Conservation (phyloP, 306 rosid genomes). For the Rubus parviflorus region DNA sequence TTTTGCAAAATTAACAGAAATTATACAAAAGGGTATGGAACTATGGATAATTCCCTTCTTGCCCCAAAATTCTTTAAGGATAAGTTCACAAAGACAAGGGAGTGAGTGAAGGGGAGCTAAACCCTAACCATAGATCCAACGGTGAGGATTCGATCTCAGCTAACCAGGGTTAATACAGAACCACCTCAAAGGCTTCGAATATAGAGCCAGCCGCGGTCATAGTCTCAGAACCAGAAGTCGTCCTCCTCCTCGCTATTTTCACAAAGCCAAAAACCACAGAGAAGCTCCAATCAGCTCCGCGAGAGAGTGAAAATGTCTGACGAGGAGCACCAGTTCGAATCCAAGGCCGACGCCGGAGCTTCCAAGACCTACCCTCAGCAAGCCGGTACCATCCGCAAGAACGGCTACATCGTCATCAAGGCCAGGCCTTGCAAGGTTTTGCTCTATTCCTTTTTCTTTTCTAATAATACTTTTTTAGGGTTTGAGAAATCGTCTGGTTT, state of each 20-base stretch:
- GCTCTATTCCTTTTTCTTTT: neutral
- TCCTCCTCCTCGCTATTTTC: neutral
- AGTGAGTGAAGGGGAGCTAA: neutral
- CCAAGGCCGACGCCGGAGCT: constrained; percentile 68
- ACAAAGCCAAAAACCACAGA: neutral
- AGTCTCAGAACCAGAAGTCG: neutral
- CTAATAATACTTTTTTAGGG: neutral
- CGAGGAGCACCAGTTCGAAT: constrained; percentile 73
- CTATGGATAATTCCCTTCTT: neutral
- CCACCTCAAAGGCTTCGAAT: neutral
- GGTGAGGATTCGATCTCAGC: neutral
- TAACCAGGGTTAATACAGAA: constrained; percentile 13
- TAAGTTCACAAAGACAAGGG: neutral
- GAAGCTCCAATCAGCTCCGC: neutral
- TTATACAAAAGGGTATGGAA: neutral
- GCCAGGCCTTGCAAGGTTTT: constrained; percentile 68
- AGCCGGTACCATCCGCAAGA: constrained; percentile 73
- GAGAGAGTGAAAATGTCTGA: constrained; percentile 44
- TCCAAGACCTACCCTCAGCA: constrained; percentile 72
- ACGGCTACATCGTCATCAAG: constrained; percentile 67
- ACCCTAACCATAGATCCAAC: constrained; percentile 2
- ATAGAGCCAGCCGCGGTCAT: constrained; percentile 6
- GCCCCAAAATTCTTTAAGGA: neutral
- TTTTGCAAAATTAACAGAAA: neutral
- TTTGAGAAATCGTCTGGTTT: constrained; percentile 4